A percentile compares a stretch with the other conserved stretches of the same genome.
phyloP scores from a whole-genome alignment of 2,329 filamentous ascomycete species.

The Ustilaginoidea virens region DNA sequence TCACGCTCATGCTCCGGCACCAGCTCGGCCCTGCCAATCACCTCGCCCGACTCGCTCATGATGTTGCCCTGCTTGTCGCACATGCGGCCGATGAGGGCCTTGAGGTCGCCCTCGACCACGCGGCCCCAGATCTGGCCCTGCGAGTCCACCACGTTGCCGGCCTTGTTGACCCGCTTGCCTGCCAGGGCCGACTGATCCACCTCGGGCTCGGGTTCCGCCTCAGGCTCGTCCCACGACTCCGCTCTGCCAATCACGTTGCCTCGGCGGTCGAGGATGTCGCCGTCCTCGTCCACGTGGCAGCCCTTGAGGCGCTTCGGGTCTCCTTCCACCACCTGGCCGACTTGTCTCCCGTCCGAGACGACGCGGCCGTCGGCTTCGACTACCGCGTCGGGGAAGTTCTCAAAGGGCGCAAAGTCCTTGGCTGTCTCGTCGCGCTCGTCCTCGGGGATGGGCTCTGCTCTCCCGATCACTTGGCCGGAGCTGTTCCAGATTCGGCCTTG shows the following conservation, averaged over 20 bases:
- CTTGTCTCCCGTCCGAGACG: slow-evolving; percentile 32
- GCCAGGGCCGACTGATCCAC: slow-evolving; percentile 47
- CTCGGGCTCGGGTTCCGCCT: slow-evolving; percentile 32
- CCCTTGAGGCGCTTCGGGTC: slow-evolving; percentile 48
- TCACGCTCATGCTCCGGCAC: slow-evolving; percentile 52
- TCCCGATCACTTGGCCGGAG: too few species aligned
- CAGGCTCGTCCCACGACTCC: slow-evolving; percentile 47
- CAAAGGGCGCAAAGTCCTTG: too few species aligned
- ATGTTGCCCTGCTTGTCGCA: slow-evolving; percentile 58
- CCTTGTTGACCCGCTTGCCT: slow-evolving; percentile 58
- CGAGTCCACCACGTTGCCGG: slow-evolving; percentile 43
- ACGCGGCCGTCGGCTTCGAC: too few species aligned
- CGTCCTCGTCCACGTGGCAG: slow-evolving; percentile 51
- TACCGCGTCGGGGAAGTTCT: too few species aligned
- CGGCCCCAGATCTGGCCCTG: slow-evolving; percentile 43
- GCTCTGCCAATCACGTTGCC: slow-evolving; percentile 53
- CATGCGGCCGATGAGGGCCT: slow-evolving; percentile 50
- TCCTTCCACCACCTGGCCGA: slow-evolving; percentile 48
- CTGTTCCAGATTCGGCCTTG: too few species aligned
- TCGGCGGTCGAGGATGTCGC: slow-evolving; percentile 51
- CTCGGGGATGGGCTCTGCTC: too few species aligned
- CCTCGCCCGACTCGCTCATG: slow-evolving; percentile 55
- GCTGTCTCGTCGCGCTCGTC: too few species aligned
- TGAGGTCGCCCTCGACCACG: slow-evolving; percentile 50
- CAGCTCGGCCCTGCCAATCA: slow-evolving; percentile 52